A percentile compares a stretch with the other conserved stretches of the same genome.
Evolutionary conservation across 345 rosid genomes (phyloP).

Genomic region (Euphorbia peplus): DNA sequence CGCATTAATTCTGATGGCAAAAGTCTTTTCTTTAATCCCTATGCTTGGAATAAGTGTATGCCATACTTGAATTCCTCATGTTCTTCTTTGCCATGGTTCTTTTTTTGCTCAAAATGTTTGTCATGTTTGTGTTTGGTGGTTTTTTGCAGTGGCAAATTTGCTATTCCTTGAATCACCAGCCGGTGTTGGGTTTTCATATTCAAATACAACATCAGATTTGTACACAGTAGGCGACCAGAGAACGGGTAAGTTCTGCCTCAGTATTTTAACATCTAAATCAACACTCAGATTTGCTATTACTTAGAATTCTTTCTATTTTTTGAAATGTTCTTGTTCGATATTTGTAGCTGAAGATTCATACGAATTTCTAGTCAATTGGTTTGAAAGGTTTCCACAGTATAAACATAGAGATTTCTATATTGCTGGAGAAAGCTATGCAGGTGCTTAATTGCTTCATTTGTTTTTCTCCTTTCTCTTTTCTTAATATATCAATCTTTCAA

Average conservation of each 20-base stretch:
- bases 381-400: conserved; percentile 93
- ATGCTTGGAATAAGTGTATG: conserved; percentile 76
- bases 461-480: neutral
- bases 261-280: neutral
- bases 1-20: conserved; percentile 66
- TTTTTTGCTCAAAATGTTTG: neutral
- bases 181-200: conserved; percentile 94
- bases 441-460: conserved; percentile 36
- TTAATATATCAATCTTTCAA: neutral
- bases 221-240: conserved; percentile 78
- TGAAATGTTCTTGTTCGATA: conserved; percentile 16
- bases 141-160: conserved; percentile 77
- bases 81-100: neutral
- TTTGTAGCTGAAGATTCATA: conserved; percentile 88
- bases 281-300: conserved; percentile 1
- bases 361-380: conserved; percentile 74
- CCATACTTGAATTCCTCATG: neutral
- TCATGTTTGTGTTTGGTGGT: neutral
- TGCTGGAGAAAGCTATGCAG: conserved; percentile 96
- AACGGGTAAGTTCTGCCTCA: conserved; percentile 86
- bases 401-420: conserved; percentile 91
- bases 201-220: conserved; percentile 78
- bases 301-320: conserved; percentile 1
- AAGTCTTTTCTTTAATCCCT: conserved; percentile 69
- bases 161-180: conserved; percentile 95